These are phyloP conservation scores for Acacia confusa DNA, from an alignment of 306 rosid species.

Conservation along the genomic window DNA sequence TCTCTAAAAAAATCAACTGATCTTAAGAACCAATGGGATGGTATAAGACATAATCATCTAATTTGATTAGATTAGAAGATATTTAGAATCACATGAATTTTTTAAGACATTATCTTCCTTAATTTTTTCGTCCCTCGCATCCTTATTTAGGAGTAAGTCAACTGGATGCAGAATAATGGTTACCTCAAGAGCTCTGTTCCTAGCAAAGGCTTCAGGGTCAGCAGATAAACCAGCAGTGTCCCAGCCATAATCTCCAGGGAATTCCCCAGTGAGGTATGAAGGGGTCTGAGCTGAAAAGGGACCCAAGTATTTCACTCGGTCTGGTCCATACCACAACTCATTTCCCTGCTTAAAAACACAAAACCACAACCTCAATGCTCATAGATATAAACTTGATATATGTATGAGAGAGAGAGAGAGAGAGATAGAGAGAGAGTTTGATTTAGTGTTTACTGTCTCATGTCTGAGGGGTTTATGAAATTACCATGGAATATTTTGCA, in stretches of 20 bases:
- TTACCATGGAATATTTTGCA: conserved; percentile 80
- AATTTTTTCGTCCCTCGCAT: too few species aligned
- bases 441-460: too few species aligned
- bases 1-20: too few species aligned
- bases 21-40: too few species aligned
- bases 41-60: too few species aligned
- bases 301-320: conserved; percentile 85
- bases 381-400: not conserved
- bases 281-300: conserved; percentile 92
- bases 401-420: too few species aligned
- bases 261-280: conserved; percentile 78
- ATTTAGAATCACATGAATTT: too few species aligned
- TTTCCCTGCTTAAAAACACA: conserved; percentile 52
- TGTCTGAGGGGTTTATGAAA: not conserved
- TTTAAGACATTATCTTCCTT: too few species aligned
- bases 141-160: too few species aligned
- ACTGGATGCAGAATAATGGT: too few species aligned
- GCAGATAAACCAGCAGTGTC: conserved; percentile 90
- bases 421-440: too few species aligned
- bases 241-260: conserved; percentile 92
- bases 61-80: too few species aligned
- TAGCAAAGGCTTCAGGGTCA: conserved; percentile 92
- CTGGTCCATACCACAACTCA: conserved; percentile 89
- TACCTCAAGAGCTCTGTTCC: conserved; percentile 93
- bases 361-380: conserved; percentile 2